Evolutionary conservation across 345 rosid genomes (phyloP).

Genomic region (Angophora floribunda): DNA sequence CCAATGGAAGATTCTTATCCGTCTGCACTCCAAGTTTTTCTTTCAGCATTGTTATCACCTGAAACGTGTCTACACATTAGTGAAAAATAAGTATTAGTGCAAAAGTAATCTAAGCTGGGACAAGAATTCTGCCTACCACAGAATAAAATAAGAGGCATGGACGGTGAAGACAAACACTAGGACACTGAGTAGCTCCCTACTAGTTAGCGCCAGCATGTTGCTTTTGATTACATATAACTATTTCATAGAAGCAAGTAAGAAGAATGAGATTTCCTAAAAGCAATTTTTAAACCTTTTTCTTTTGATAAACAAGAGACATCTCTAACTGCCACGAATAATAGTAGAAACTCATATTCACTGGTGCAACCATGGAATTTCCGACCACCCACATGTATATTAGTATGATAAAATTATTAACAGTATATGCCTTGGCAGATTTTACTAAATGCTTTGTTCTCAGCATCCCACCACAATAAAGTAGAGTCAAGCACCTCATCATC

Average conservation of each 20-base stretch:
- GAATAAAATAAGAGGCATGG: background rate
- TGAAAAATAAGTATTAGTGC: background rate
- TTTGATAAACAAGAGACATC: background rate
- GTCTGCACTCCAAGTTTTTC: slow-evolving; percentile 68
- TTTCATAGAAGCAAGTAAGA: background rate
- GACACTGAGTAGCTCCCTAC: background rate
- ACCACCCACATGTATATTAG: background rate
- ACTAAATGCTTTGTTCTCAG: background rate
- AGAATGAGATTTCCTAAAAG: background rate
- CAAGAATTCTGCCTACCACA: background rate
- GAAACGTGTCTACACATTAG: slow-evolving; percentile 12
- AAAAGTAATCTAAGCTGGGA: background rate
- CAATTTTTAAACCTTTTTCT: background rate
- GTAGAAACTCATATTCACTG: background rate
- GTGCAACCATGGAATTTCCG: background rate
- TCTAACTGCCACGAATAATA: background rate
- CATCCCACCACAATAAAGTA: background rate
- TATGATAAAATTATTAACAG: background rate
- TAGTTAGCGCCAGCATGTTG: background rate
- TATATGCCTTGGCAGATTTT: background rate
- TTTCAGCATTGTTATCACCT: slow-evolving; percentile 80
- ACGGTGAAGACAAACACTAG: background rate
- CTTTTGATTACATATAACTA: background rate
- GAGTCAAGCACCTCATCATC: slow-evolving; percentile 77
- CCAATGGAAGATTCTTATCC: slow-evolving; percentile 64